A percentile compares a stretch with the other conserved stretches of the same genome.
These are phyloP conservation scores for Chrysoporthe puriensis DNA, from an alignment of 2,329 filamentous ascomycete genomes.

Conservation along the genomic window DNA sequence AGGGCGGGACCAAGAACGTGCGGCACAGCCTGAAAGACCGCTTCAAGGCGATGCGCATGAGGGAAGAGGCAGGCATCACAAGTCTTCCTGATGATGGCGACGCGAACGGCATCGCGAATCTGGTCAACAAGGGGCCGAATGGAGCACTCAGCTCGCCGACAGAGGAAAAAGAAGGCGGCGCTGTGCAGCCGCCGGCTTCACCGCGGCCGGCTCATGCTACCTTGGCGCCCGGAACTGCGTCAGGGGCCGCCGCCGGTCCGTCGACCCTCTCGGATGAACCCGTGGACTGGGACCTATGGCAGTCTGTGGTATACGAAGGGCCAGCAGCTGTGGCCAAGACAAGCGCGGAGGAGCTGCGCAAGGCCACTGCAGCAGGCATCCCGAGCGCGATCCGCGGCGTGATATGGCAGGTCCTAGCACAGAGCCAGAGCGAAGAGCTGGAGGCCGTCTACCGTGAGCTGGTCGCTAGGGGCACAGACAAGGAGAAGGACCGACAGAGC, in stretches of 20 bases:
- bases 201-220: conserved; percentile 69
- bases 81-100: conserved; percentile 57
- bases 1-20: conserved; percentile 47
- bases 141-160: conserved; percentile 16
- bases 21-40: conserved; percentile 74
- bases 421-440: conserved; percentile 91
- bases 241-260: conserved; percentile 77
- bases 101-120: conserved; percentile 29
- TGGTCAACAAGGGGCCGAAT: conserved; percentile 32
- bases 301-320: conserved; percentile 92
- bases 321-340: conserved; percentile 85
- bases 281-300: conserved; percentile 99
- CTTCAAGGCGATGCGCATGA: conserved; percentile 76
- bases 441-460: conserved; percentile 87
- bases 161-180: conserved; percentile 36
- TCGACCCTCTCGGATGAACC: conserved; percentile 71
- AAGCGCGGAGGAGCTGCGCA: conserved; percentile 86
- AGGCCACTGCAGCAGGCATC: conserved; percentile 89
- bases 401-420: conserved; percentile 95
- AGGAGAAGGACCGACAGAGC: conserved; percentile 68
- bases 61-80: conserved; percentile 68
- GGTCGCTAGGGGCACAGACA: conserved; percentile 77
- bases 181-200: conserved; percentile 41
- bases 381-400: conserved; percentile 96
- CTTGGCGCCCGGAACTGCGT: conserved; percentile 82